Percentiles rank a stretch among this genome's conserved stretches.
Conservation (phyloP, 1,284 basidiomycete species). For the Hymenochaete sp. region DNA sequence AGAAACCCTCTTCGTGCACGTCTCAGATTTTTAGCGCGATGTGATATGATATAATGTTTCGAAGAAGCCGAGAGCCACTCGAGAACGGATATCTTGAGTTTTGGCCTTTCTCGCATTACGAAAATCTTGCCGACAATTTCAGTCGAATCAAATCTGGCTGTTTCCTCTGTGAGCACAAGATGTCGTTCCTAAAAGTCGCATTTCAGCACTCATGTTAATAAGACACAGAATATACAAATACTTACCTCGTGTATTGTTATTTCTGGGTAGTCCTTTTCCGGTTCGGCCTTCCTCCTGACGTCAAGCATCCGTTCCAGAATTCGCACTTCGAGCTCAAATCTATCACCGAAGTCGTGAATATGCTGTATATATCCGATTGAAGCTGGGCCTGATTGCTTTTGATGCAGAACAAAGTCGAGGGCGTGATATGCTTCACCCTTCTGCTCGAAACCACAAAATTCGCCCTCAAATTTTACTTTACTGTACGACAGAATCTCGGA, state of each 20-base stretch:
- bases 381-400: conserved; percentile 1
- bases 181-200: conserved; percentile 34
- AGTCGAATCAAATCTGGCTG: conserved; percentile 26
- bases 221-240: background rate
- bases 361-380: conserved; percentile 6
- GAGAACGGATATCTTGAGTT: conserved; percentile 22
- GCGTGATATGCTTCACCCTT: conserved; percentile 7
- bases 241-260: conserved; percentile 11
- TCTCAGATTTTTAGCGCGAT: conserved; percentile 33
- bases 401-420: conserved; percentile 2
- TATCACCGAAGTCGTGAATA: too few relatives aligned
- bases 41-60: conserved; percentile 47
- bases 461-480: background rate
- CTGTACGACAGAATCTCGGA: too few relatives aligned
- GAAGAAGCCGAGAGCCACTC: conserved; percentile 47
- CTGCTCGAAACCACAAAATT: background rate
- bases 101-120: conserved; percentile 33
- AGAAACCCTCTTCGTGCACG: conserved; percentile 25
- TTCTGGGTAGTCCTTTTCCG: background rate
- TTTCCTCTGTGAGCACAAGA: conserved; percentile 45
- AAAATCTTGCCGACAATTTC: conserved; percentile 40
- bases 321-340: background rate
- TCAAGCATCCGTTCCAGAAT: background rate
- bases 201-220: background rate
- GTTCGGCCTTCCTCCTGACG: conserved; percentile 8